Conservation (phyloP, 148 eudicot genomes). For the Camellia lanceoleosa region DNA sequence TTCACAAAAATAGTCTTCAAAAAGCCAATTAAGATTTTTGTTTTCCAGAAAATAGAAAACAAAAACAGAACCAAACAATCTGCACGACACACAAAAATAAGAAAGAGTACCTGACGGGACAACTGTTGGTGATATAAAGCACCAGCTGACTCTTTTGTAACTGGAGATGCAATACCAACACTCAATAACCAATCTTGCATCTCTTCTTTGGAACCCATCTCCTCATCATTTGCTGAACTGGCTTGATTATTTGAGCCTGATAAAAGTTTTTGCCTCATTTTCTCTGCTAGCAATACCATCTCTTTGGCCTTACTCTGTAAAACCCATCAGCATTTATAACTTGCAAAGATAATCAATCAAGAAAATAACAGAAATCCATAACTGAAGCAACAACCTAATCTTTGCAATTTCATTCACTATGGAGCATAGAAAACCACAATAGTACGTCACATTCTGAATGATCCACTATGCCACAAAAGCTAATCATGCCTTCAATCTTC, state of each 20-base stretch:
- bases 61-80: not conserved
- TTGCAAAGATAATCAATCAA: not conserved
- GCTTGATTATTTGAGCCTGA: conserved; percentile 57
- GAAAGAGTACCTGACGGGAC: conserved; percentile 83
- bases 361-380: not conserved
- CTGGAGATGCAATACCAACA: conserved; percentile 97
- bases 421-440: not conserved
- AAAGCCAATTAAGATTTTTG: no score
- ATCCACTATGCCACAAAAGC: not conserved
- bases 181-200: conserved; percentile 95
- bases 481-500: not conserved
- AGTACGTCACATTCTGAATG: not conserved
- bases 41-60: no score
- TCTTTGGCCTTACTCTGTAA: conserved; percentile 91
- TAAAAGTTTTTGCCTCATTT: conserved; percentile 89
- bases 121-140: conserved; percentile 96
- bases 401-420: not conserved
- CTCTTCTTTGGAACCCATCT: conserved; percentile 91
- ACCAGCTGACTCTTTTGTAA: conserved; percentile 96
- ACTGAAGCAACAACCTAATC: conserved; percentile 3
- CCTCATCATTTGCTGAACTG: conserved; percentile 60
- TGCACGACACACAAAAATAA: not conserved
- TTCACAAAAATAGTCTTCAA: no score
- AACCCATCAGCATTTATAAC: not conserved
- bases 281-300: conserved; percentile 97